Evolutionary conservation across 2,329 filamentous ascomycete species (phyloP), one percentile per base, ranked within the genome.

Genomic region (Hypocrella siamensis): DNA sequence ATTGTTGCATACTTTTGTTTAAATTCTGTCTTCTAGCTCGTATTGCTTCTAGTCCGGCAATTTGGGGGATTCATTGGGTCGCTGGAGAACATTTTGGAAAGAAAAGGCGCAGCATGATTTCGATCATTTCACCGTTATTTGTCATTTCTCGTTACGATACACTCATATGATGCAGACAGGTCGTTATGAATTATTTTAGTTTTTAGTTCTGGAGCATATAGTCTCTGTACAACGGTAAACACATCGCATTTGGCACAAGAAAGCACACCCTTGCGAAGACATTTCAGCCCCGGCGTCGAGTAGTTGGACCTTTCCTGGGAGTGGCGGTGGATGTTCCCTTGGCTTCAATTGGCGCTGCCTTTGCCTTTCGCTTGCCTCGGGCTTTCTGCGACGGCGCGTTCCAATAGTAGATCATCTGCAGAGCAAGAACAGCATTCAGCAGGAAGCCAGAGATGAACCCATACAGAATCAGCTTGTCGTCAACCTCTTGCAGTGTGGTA

Each of bases 341-440:
- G 16, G 42, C 46, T 31, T 42, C 42, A 18, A 49, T 35, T 9
- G 51, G 44, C 8, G 41, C 34, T 9, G 43, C 39, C 17, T 38
- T 18, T 16, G 8, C 52, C 46, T 56, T 58, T 34, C 49, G 51
- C 51, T 65, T 65, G 34, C 51, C 52, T 45, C 57, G 55, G 27
- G 50, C 50, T 46, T 61, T 63, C 40, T 54, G 49, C 11, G 67
- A 62, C 8, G 69, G 67, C 6, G 65, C 59, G 48, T 94, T 93
- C 90, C 90, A 98, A 65, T 96, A 96, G 60, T 86, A 93, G 18
- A 93, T 51, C 79, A 98, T 90, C 63, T 98, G 90, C 25, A 68
- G 58, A 11, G 86, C 86, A 35, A 98, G 66, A 35, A 98, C 69
- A 35, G 76, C 65, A 57, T 98, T 98, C 45, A 98, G 71, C n/a